Evolutionary conservation across 2,329 filamentous ascomycete species (phyloP), one percentile per base, ranked within the genome.

Genomic region (Sclerotinia sclerotiorum): DNA sequence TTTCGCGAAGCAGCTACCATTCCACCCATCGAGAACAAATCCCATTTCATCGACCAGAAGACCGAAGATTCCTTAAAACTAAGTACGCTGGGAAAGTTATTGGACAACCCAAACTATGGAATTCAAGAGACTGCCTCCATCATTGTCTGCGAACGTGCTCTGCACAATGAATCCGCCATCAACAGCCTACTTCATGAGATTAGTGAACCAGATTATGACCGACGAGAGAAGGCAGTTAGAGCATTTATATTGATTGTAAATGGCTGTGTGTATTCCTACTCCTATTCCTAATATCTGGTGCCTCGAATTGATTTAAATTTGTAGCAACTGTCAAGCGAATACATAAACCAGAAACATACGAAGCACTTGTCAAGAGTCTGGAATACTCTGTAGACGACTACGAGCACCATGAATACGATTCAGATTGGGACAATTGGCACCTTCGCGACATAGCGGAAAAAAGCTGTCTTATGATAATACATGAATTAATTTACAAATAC

Each of bases 41-140:
- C 90, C 63, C 86, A 89, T 73, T 91, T 91, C 77, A 90, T 92
- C 72, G 90, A 88, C 19, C 88, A 93, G 77, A 87, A 90, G 32
- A 91, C 89, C 2, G 90, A 93, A 75, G 90, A 93, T 75, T 85
- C 89, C 2, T 82, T 93, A 54, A 85, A 88, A 69, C 76, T 88
- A 15, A 82, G 84, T 54, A 93, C 91, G 0, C 81, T 94, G 13
- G 82, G 88, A 64, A 90, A 87, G 71, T 83, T 94, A 5, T 81
- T 91, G 17, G 82, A 85, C 64, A 90, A 90, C 77, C 90, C 90
- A 70, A 94, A 89, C 78, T 89, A 87, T 74, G 85, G 90, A 27
- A 90, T 94, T 71, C 84, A 88, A 72, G 88, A 91, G 70, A 89
- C 90, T 68, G 87, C 88, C 15, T 83, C 84, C 70, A 85, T 84